Evolutionary conservation across 768 basidiomycete species (phyloP), one percentile per base, ranked within the genome.

Genomic region (Tephrocybe sp.): DNA sequence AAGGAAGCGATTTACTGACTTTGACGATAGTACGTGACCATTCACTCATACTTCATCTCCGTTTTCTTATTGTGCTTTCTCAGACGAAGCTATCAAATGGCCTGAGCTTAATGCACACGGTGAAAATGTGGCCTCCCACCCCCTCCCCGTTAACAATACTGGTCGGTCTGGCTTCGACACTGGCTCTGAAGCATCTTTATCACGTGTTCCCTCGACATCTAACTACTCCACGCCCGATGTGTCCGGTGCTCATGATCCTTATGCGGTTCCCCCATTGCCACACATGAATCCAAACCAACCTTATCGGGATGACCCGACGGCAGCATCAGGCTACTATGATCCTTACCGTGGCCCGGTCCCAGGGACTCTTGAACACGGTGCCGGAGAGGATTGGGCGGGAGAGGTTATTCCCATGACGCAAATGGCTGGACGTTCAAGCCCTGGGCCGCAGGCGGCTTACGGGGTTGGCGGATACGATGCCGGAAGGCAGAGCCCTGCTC

Each of bases 71-170:
- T 38, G 32, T 51, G 45, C 15, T 41, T 44, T 40, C 6, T 10
- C 62, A 90, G 88, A 78, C 59, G 88, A 90, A 68, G 88, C 88
- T 17, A 93, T 93, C 69, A 92, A 92, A 69, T 93, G 91, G 91
- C 91, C 91, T 3, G 91, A 93, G 61, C 78, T 92, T 32, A 90
- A 91, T 65, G 68, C 80, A 2, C 88, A 90, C 55, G 76, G 72
- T 26, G 69, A 69, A 34, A 68, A 60, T 26, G 46, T 37, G 23
- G 81, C 82, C 55, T 73, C 77, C 4, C 82, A 85, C 50, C 77
- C 89, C 14, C 74, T 90, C 8, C 89, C 89, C 17, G 81, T 85
- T 0, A 73, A 81, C 48, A 78, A 81, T 51, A 85, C 88, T 1
- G 88, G 86, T 52, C 79, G 86, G 21, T 69, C 86, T 23, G 89